A percentile compares a stretch with the other conserved stretches of the same genome.
Conservation (phyloP, 2,329 filamentous ascomycete species). For the Diaporthe vaccinii region DNA sequence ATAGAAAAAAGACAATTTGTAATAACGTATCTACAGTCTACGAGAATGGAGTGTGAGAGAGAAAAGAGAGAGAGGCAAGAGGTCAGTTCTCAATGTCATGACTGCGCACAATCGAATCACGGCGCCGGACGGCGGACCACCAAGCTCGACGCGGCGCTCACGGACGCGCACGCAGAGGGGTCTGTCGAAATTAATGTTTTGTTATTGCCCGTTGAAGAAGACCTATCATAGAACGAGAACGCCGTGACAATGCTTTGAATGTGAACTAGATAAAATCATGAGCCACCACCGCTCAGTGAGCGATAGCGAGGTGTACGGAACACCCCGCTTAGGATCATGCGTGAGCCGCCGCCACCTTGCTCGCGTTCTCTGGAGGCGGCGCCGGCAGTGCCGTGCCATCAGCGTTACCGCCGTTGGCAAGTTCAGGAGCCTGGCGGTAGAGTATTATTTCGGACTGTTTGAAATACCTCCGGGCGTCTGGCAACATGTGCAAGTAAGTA, state of each 20-base stretch:
- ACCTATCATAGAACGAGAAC: slow-evolving; percentile 32
- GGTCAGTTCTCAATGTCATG: not conserved
- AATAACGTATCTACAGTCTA: not conserved
- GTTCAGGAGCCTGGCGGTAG: slow-evolving; percentile 82
- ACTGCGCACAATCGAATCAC: not conserved
- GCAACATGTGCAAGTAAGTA: slow-evolving; percentile 28
- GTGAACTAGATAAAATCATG: slow-evolving; percentile 23
- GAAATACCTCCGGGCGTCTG: slow-evolving; percentile 96
- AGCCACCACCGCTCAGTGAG: not conserved
- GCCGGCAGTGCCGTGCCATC: slow-evolving; percentile 54
- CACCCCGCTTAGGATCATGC: slow-evolving; percentile 52
- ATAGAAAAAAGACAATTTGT: not conserved
- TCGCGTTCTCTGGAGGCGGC: slow-evolving; percentile 54
- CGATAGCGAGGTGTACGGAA: slow-evolving; percentile 46
- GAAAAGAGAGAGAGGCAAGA: not conserved
- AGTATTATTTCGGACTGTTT: slow-evolving; percentile 99
- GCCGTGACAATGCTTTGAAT: slow-evolving; percentile 40
- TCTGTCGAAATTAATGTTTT: slow-evolving; percentile 21
- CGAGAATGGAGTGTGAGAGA: no score
- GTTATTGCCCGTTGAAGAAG: slow-evolving; percentile 30
- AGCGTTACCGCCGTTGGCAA: slow-evolving; percentile 56
- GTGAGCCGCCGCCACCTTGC: slow-evolving; percentile 48
- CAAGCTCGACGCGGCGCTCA: no score
- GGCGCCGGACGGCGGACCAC: not conserved
- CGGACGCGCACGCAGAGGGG: not conserved